Evolutionary conservation across 352 stramenopile species (phyloP).

Genomic region (Pythium aquatile): DNA sequence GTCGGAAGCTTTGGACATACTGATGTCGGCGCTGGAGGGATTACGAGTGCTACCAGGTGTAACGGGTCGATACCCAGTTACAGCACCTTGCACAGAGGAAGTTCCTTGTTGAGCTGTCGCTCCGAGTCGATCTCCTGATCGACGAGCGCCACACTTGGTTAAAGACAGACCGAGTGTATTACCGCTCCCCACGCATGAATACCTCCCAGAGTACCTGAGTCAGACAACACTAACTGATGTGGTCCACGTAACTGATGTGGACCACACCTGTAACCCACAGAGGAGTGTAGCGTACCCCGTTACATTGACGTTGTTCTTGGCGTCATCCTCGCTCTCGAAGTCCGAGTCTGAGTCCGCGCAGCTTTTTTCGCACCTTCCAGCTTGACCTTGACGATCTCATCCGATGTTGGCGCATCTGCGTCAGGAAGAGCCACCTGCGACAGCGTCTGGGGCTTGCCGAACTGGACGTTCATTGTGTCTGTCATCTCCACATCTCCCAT

Average conservation of each 20-base stretch:
- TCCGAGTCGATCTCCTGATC: neutral
- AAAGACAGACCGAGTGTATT: neutral
- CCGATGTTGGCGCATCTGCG: neutral
- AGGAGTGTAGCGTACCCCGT: too few species aligned
- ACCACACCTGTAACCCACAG: too few species aligned
- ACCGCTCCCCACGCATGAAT: too few species aligned
- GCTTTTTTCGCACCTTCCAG: neutral
- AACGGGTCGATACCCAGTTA: neutral
- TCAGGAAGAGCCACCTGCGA: neutral
- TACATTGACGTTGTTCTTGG: neutral
- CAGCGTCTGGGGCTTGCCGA: neutral
- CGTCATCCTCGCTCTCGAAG: neutral
- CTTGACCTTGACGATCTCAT: neutral
- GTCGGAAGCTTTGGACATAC: constrained; percentile 8
- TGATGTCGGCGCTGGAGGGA: constrained; percentile 14
- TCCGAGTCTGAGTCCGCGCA: neutral
- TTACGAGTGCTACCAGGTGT: constrained; percentile 20
- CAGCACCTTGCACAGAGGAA: neutral
- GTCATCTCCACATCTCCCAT: neutral
- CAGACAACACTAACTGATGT: too few species aligned
- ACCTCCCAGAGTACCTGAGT: too few species aligned
- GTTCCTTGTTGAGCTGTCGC: neutral
- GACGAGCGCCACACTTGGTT: neutral
- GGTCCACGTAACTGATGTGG: too few species aligned
- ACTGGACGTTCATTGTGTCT: neutral